Percentiles rank a stretch among this genome's conserved stretches.
Evolutionary conservation across 495 filamentous ascomycete species (phyloP).

Genomic region (Podospora australis): DNA sequence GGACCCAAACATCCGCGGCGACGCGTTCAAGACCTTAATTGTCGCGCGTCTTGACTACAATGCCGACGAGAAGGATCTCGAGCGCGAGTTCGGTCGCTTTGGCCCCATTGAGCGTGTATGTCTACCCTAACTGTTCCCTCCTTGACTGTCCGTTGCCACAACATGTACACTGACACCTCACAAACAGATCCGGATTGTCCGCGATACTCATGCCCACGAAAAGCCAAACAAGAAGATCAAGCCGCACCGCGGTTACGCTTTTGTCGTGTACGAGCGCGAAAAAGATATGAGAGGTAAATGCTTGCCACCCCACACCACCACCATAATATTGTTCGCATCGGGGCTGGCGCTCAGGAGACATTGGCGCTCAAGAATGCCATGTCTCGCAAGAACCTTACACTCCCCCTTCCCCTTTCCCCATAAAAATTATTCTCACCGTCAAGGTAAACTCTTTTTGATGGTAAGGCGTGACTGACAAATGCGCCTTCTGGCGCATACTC

Average conservation of each 20-base stretch:
- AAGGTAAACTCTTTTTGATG: constrained; percentile 35
- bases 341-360: constrained; percentile 25
- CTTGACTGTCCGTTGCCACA: background rate
- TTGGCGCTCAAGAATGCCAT: constrained; percentile 51
- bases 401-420: constrained; percentile 10
- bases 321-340: constrained; percentile 26
- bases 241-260: constrained; percentile 85
- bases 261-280: constrained; percentile 94
- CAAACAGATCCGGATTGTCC: constrained; percentile 77
- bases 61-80: constrained; percentile 79
- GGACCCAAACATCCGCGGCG: constrained; percentile 80
- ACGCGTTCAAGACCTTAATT: constrained; percentile 92
- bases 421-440: constrained; percentile 11
- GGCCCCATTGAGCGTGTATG: constrained; percentile 89
- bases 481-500: constrained; percentile 47
- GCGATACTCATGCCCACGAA: constrained; percentile 56
- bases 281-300: constrained; percentile 98
- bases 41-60: constrained; percentile 86
- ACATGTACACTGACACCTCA: constrained; percentile 11
- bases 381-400: constrained; percentile 26
- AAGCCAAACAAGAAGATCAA: constrained; percentile 76
- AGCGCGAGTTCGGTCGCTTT: constrained; percentile 90
- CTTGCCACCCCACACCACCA: constrained; percentile 32
- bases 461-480: constrained; percentile 51
- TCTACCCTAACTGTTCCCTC: constrained; percentile 7